phyloP scores from a whole-genome alignment of 805 yeast species.

The Ogataea haglerorum region DNA sequence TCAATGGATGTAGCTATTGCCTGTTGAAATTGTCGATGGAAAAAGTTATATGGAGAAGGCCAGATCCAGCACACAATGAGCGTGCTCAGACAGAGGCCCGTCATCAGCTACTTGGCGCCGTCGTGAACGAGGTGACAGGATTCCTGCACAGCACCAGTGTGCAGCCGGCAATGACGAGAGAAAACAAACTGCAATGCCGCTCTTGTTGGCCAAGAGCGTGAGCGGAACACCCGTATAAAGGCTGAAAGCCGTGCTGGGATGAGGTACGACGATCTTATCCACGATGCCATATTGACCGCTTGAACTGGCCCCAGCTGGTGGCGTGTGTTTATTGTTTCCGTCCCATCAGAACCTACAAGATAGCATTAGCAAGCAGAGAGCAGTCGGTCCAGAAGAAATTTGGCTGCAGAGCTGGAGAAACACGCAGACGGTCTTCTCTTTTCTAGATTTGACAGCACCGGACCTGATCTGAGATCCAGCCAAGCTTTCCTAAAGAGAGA shows the following conservation, averaged over 20 bases:
- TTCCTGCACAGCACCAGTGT: constrained; percentile 37
- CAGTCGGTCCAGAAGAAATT: constrained; percentile 10
- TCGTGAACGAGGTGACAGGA: constrained; percentile 25
- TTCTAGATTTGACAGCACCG: neutral
- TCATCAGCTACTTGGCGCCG: constrained; percentile 26
- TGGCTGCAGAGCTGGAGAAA: neutral
- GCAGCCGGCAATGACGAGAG: constrained; percentile 34
- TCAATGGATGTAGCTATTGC: constrained; percentile 40
- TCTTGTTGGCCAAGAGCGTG: too few relatives aligned
- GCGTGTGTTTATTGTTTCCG: constrained; percentile 45
- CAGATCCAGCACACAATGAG: constrained; percentile 40
- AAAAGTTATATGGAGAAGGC: constrained; percentile 37
- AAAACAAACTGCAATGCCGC: constrained; percentile 27
- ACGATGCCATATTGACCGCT: constrained; percentile 35
- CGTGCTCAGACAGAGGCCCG: constrained; percentile 32
- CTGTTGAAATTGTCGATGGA: constrained; percentile 35
- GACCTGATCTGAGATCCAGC: neutral
- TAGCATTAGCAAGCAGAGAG: constrained; percentile 20
- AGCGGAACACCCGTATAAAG: constrained; percentile 45
- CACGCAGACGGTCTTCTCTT: neutral
- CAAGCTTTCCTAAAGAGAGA: too few relatives aligned
- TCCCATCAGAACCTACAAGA: constrained; percentile 45
- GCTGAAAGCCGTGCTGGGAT: constrained; percentile 41
- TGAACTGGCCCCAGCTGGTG: constrained; percentile 44
- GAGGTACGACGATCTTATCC: constrained; percentile 36